Evolutionary conservation across 257 asterid species (phyloP), one percentile per base, ranked within the genome.

Genomic region (Fraxinus americana): DNA sequence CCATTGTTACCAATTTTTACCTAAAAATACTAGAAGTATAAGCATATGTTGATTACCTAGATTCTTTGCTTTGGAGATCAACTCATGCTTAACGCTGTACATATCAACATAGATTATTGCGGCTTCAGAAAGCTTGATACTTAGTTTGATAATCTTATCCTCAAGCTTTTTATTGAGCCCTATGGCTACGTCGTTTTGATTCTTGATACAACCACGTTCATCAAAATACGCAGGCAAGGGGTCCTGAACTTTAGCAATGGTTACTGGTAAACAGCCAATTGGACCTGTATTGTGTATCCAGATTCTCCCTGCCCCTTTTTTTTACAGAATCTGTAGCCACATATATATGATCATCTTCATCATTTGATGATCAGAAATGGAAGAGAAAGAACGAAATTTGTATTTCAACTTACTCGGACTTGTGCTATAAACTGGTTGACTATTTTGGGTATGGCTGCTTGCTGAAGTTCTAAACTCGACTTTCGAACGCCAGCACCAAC

Each of bases 271-370:
- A 80, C 97, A 93, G 10, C 98, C 93, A 19, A 91, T 87, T 6
- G 97, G 98, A 38, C 93, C 94, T 2, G 93, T 90, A 82, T 91
- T 90, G 82, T 91, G 94, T 78, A 93, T 83, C 94, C 97, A 93
- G 43, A 89, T 87, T 7, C 76, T 78, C 79, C 90, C 87, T 45
- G 87, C 97, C 72, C 95, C 97, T 85, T 78, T 81, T 9, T 77
- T 35, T 21, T 92, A 85, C 39, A 94, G 29, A 77, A 13, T 81
- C 97, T 94, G 78, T 29, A 61, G 30, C 14, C 63, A 80, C 10
- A 63, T 7, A 67, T 41, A 7, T 38, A 38, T 38, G 43, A 38
- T 7, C 43, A 38, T 21, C n/a, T 9, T 71, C 63, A 35, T 29
- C 41, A 36, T 30, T 19, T 29, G 63, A 32, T 34, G 2, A 25